These are phyloP conservation scores for Trichoderma parareesei DNA, from an alignment of 495 filamentous ascomycete species.

Conservation along the genomic window DNA sequence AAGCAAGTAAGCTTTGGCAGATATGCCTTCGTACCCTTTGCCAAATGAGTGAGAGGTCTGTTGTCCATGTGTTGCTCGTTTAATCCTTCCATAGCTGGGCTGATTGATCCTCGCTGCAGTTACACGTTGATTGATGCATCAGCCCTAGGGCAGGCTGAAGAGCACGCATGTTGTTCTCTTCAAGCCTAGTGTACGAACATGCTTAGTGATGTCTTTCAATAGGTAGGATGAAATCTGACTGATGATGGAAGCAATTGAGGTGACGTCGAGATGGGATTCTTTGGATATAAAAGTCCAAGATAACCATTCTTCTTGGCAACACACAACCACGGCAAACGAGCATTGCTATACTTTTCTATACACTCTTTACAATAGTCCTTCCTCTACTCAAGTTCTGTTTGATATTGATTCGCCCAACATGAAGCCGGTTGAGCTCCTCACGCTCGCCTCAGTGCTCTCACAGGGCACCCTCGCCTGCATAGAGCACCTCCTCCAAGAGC, in stretches of 20 bases:
- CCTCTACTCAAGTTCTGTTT: background rate
- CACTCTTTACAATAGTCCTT: background rate
- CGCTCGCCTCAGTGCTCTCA: background rate
- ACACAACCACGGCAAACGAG: background rate
- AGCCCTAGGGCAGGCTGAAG: background rate
- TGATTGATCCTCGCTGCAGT: background rate
- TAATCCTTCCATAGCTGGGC: background rate
- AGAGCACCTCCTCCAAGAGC: conserved; percentile 9
- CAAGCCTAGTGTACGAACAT: background rate
- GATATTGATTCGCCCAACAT: background rate
- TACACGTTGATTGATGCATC: background rate
- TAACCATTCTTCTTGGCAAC: background rate
- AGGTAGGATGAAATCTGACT: background rate
- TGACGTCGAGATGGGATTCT: background rate
- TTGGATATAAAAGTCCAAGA: background rate
- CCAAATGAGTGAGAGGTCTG: background rate
- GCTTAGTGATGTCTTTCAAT: background rate
- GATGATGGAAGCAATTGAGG: background rate
- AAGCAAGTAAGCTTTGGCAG: background rate
- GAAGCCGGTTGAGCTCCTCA: background rate
- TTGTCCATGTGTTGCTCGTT: background rate
- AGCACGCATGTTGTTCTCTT: background rate
- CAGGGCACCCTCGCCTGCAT: background rate
- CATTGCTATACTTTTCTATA: background rate
- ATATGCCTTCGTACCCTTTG: background rate